Percentiles rank a stretch among this genome's conserved stretches.
These are phyloP conservation scores for Leptomonas pyrrhocoris DNA, from an alignment of 208 protist species.

Conservation along the genomic window DNA sequence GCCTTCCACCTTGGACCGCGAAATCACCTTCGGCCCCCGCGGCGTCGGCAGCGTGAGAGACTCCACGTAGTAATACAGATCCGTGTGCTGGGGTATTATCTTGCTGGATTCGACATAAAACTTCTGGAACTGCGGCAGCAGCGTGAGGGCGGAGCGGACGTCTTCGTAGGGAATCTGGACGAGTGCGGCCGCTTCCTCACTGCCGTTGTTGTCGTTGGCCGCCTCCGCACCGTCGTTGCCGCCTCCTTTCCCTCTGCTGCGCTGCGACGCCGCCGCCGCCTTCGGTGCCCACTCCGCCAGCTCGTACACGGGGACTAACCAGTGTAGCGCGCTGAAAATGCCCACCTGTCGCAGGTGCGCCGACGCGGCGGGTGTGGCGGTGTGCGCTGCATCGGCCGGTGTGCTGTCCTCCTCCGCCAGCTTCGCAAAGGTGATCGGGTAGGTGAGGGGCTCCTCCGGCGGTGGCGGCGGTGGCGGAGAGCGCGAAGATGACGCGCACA, in stretches of 20 bases:
- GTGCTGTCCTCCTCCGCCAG: constrained; percentile 15
- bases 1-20: constrained; percentile 61
- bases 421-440: constrained; percentile 35
- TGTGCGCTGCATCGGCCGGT: constrained; percentile 1
- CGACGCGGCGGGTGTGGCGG: constrained; percentile 1
- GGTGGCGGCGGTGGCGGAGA: constrained; percentile 17
- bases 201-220: not conserved
- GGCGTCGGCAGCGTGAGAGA: constrained; percentile 69
- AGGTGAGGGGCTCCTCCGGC: constrained; percentile 36
- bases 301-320: constrained; percentile 62
- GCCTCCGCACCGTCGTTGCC: not conserved
- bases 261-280: not conserved
- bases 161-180: constrained; percentile 23
- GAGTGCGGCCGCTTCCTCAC: not conserved
- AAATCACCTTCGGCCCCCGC: constrained; percentile 60
- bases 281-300: constrained; percentile 53
- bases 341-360: constrained; percentile 33
- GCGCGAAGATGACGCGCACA: constrained; percentile 3
- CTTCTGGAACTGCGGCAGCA: constrained; percentile 51
- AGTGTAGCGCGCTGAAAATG: constrained; percentile 59
- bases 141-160: constrained; percentile 27
- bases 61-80: constrained; percentile 51
- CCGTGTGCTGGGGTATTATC: constrained; percentile 57
- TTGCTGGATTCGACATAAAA: constrained; percentile 59
- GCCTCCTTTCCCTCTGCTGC: not conserved